Evolutionary conservation across 2,329 filamentous ascomycete species (phyloP), one percentile per base, ranked within the genome.

Genomic region (Aspergillus sp.): DNA sequence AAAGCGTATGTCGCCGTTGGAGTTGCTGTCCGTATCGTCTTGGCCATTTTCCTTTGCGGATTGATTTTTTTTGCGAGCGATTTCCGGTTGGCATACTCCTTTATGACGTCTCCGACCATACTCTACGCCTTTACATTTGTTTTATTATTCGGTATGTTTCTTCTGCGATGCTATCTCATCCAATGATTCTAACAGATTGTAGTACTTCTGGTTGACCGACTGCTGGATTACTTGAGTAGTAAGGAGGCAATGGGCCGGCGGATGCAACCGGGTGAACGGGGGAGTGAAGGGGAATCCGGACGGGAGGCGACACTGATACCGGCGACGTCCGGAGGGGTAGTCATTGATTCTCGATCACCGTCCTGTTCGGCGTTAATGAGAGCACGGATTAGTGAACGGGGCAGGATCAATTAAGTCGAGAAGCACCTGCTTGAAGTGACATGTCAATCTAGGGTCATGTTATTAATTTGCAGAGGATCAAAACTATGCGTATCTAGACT

Each of bases 61-160:
- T 50, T 68, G 17, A 56, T 62, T 22, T 58, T 56, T 27, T 65
- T 69, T 32, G 57, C 59, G 7, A 50, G 52, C 22, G 49, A 66
- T 51, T 68, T 68, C 47, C 49, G 60, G 32, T 52, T 68, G 30
- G 62, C 62, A 1, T 68, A 68, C 55, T 58, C 57, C 3, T 70
- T 68, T 50, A 70, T 70, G 67, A 70, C 64, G 9, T 69, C 61
- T 44, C 66, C 67, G 5, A 56, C 60, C n/a, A 69, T 69, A 46
- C 49, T 70, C 15, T 68, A 66, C 47, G 61, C 62, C 9, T 65
- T 65, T 43, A 64, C 60, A 3, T 49, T 67, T 23, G 58, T 54
- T 3, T 50, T 71, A 35, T 46, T 67, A 22, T 51, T 56, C 27
- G 61, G 66, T 65, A 20, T 51, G 64, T 58, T 25, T 25, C 25